Evolutionary conservation across 257 asterid genomes (phyloP).

Genomic region (Osmanthus fragrans): DNA sequence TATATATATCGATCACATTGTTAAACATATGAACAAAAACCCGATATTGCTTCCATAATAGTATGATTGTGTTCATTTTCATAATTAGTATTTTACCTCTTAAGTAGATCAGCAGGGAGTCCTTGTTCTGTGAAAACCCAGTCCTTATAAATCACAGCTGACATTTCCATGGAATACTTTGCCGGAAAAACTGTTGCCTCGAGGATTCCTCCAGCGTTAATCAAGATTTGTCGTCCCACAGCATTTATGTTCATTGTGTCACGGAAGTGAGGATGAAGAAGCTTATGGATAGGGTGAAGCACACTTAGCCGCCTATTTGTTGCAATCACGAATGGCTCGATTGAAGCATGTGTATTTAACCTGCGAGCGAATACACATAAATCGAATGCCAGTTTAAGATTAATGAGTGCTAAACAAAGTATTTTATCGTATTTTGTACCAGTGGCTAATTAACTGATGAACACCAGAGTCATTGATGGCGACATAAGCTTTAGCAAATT

Average conservation of each 20-base stretch:
- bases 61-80: background rate
- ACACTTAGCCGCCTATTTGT: slow-evolving; percentile 71
- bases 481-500: slow-evolving; percentile 79
- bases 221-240: slow-evolving; percentile 57
- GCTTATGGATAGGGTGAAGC: slow-evolving; percentile 83
- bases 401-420: background rate
- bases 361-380: slow-evolving; percentile 30
- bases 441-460: slow-evolving; percentile 76
- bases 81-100: slow-evolving; percentile 41
- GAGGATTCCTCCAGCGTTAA: slow-evolving; percentile 63
- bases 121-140: slow-evolving; percentile 79
- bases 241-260: slow-evolving; percentile 80
- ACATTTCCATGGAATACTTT: slow-evolving; percentile 62
- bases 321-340: slow-evolving; percentile 81
- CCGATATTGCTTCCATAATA: background rate
- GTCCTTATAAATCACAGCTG: slow-evolving; percentile 47
- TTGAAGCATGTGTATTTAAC: slow-evolving; percentile 70
- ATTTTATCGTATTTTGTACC: slow-evolving; percentile 46
- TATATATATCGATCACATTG: background rate
- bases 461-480: slow-evolving; percentile 68
- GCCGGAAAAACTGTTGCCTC: slow-evolving; percentile 62
- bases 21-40: background rate
- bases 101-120: slow-evolving; percentile 76
- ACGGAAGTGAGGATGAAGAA: slow-evolving; percentile 71
- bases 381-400: background rate